A percentile compares a stretch with the other conserved stretches of the same genome.
Conservation (phyloP, 1,284 basidiomycete species). For the Boletus semigastroideus region DNA sequence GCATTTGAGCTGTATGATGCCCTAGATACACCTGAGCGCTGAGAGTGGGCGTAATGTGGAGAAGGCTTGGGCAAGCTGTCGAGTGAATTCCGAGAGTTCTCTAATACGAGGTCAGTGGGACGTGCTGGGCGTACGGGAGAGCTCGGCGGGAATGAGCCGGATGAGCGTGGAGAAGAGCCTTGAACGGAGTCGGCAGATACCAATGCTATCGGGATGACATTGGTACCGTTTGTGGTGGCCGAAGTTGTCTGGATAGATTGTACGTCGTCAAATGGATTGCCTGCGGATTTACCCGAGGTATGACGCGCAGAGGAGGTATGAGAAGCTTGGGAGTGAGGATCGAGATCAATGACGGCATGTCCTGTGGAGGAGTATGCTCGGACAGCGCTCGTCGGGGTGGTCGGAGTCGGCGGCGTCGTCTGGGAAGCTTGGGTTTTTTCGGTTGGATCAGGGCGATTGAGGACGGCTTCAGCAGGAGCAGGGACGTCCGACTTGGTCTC, state of each 20-base stretch:
- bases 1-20: conserved; percentile 72
- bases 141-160: conserved; percentile 31
- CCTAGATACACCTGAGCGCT: conserved; percentile 55
- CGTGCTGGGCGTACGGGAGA: conserved; percentile 62
- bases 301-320: conserved; percentile 29
- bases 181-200: conserved; percentile 52
- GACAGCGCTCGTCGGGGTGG: conserved; percentile 38
- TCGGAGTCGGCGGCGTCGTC: conserved; percentile 24
- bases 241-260: conserved; percentile 75
- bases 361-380: conserved; percentile 48
- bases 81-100: conserved; percentile 59
- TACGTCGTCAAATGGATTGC: conserved; percentile 74
- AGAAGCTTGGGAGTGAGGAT: conserved; percentile 47
- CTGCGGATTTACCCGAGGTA: conserved; percentile 27
- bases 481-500: conserved; percentile 62
- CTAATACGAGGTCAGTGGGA: conserved; percentile 56
- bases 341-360: conserved; percentile 55
- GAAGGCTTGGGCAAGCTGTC: conserved; percentile 46
- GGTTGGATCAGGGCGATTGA: conserved; percentile 73
- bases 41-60: conserved; percentile 48
- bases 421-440: conserved; percentile 50
- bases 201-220: conserved; percentile 81
- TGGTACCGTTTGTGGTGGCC: conserved; percentile 70
- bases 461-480: conserved; percentile 70
- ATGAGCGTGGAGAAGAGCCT: conserved; percentile 27